phyloP scores from a whole-genome alignment of 176 grass and related monocot species.

The Aegilops speltoides region DNA sequence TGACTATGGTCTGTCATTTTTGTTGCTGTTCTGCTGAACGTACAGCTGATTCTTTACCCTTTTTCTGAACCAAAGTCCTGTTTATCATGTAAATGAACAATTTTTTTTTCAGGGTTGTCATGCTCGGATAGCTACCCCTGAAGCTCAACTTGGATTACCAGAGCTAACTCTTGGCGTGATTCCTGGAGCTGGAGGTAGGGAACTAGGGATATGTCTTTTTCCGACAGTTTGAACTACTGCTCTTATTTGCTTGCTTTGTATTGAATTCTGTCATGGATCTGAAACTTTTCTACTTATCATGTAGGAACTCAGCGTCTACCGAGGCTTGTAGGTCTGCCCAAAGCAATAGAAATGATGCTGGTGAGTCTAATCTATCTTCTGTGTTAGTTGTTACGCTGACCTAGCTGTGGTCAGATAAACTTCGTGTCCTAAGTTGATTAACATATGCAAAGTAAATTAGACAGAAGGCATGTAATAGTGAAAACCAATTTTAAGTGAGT shows the following conservation, averaged over 20 bases:
- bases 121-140: constrained; percentile 93
- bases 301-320: constrained; percentile 91
- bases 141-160: constrained; percentile 95
- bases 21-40: constrained; percentile 8
- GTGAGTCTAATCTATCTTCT: constrained; percentile 55
- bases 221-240: constrained; percentile 3
- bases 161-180: constrained; percentile 93
- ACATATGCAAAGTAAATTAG: not conserved
- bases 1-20: constrained; percentile 62
- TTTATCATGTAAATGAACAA: not conserved
- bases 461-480: not conserved
- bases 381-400: not conserved
- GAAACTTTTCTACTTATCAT: constrained; percentile 20
- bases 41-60: not conserved
- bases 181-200: constrained; percentile 98
- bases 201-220: constrained; percentile 39
- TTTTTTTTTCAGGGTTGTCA: constrained; percentile 65
- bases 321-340: constrained; percentile 91
- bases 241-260: constrained; percentile 13
- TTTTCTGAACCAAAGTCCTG: not conserved
- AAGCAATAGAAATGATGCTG: constrained; percentile 97
- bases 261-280: not conserved
- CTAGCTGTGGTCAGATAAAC: not conserved
- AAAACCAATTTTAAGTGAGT: not conserved
- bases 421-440: not conserved